phyloP scores from a whole-genome alignment of 495 filamentous ascomycete species.

The Aspergillus heteromorphus region DNA sequence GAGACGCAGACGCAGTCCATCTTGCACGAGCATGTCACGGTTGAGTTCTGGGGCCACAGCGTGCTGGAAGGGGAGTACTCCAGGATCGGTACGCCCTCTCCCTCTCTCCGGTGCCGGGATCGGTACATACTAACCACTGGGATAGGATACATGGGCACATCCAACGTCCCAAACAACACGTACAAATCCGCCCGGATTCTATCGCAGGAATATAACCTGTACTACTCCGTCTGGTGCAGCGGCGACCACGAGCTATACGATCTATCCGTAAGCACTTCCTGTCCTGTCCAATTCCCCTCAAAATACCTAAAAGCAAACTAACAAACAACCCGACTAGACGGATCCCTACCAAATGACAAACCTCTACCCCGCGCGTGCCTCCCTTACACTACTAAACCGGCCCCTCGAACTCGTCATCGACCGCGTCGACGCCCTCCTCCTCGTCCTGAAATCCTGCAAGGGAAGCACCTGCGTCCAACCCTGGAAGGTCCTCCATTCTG shows the following conservation, averaged over 20 bases:
- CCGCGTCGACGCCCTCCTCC: slow-evolving; percentile 55
- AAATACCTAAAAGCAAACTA: too few relatives aligned
- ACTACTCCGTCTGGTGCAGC: slow-evolving; percentile 63
- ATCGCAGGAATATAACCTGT: slow-evolving; percentile 49
- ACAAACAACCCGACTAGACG: slow-evolving; percentile 31
- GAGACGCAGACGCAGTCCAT: slow-evolving; percentile 24
- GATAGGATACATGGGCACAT: slow-evolving; percentile 19
- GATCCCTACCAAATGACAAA: slow-evolving; percentile 60
- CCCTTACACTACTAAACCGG: slow-evolving; percentile 37
- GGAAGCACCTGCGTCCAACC: slow-evolving; percentile 50
- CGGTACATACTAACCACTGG: neutral
- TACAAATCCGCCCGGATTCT: slow-evolving; percentile 60
- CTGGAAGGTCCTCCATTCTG: slow-evolving; percentile 55
- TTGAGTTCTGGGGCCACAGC: slow-evolving; percentile 59
- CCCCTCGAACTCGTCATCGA: slow-evolving; percentile 37
- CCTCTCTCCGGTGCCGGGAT: too few relatives aligned
- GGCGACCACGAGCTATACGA: slow-evolving; percentile 63
- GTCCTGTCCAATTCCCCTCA: too few relatives aligned
- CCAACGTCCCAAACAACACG: slow-evolving; percentile 47
- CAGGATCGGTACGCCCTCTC: slow-evolving; percentile 21
- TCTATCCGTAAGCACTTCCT: slow-evolving; percentile 47
- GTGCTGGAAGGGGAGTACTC: slow-evolving; percentile 44
- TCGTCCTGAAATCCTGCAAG: slow-evolving; percentile 63
- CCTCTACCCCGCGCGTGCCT: slow-evolving; percentile 33
- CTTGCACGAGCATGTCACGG: slow-evolving; percentile 59